Percentiles rank a stretch among this genome's conserved stretches.
phyloP scores from a whole-genome alignment of 75 land plant species.

The Pinus albicaulis region DNA sequence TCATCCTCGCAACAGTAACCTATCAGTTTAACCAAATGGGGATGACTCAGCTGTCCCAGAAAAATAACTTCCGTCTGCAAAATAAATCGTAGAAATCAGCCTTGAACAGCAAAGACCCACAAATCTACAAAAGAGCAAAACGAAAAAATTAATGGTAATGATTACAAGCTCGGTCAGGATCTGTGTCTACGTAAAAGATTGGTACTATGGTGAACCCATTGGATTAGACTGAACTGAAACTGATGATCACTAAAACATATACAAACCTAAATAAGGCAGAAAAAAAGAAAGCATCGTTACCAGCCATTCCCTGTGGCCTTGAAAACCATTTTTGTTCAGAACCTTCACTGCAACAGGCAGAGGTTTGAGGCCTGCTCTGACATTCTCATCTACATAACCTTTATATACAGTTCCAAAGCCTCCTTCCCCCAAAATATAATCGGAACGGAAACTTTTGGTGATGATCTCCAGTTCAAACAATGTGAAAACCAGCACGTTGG shows the following conservation, averaged over 20 bases:
- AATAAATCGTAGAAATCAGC: slow-evolving; percentile 7
- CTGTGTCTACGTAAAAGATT: background rate
- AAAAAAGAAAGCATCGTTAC: slow-evolving; percentile 18
- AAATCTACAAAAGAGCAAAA: background rate
- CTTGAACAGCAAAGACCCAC: slow-evolving; percentile 5
- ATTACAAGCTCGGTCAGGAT: background rate
- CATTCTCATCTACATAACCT: slow-evolving; percentile 85
- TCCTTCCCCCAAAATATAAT: slow-evolving; percentile 76
- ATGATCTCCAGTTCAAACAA: slow-evolving; percentile 70
- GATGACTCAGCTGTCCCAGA: slow-evolving; percentile 11
- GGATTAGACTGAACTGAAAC: background rate
- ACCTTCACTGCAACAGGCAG: slow-evolving; percentile 90
- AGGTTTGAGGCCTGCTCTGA: slow-evolving; percentile 69
- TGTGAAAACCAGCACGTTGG: slow-evolving; percentile 64
- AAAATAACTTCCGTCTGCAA: slow-evolving; percentile 13
- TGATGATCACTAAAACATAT: background rate
- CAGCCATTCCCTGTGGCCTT: slow-evolving; percentile 90
- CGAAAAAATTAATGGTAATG: background rate
- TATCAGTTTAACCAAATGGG: slow-evolving; percentile 16
- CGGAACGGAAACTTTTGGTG: slow-evolving; percentile 73
- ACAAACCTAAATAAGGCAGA: background rate
- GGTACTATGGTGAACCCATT: background rate
- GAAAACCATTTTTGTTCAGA: slow-evolving; percentile 77
- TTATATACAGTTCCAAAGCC: slow-evolving; percentile 84
- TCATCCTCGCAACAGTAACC: slow-evolving; percentile 15